These are phyloP conservation scores for Globisporangium nagaii DNA, from an alignment of 352 stramenopile genomes.

Conservation along the genomic window DNA sequence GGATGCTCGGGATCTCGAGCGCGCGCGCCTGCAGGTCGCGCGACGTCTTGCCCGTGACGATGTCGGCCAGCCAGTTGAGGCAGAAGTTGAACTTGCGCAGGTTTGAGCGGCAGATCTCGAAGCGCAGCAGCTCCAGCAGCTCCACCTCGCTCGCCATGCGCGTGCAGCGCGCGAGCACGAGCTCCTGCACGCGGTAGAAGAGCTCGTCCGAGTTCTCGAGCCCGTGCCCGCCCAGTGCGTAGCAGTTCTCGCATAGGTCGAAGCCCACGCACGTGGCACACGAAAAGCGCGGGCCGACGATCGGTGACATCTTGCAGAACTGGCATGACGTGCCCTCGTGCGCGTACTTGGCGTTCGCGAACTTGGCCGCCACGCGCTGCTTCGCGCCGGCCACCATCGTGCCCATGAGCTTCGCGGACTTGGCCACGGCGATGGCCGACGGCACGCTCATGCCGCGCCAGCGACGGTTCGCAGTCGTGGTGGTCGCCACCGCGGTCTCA, in stretches of 20 bases:
- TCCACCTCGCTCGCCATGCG: conserved; percentile 60
- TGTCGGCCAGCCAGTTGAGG: conserved; percentile 79
- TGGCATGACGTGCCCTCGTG: conserved; percentile 77
- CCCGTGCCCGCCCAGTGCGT: conserved; percentile 73
- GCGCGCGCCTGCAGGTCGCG: conserved; percentile 67
- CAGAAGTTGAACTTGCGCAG: conserved; percentile 83
- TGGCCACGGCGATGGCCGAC: conserved; percentile 10
- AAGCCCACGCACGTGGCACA: conserved; percentile 78
- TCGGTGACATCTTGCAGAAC: conserved; percentile 74
- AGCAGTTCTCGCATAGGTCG: conserved; percentile 79
- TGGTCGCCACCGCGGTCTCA: neutral
- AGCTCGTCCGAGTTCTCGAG: conserved; percentile 84
- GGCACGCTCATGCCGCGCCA: conserved; percentile 47
- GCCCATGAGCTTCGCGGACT: conserved; percentile 62
- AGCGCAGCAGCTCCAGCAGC: conserved; percentile 75
- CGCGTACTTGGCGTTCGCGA: conserved; percentile 59
- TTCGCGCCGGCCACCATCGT: conserved; percentile 65
- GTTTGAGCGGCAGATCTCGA: conserved; percentile 84
- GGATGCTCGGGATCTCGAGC: conserved; percentile 74
- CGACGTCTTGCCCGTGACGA: conserved; percentile 73
- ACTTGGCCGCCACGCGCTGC: conserved; percentile 60
- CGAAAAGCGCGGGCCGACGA: conserved; percentile 69
- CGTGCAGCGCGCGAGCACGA: conserved; percentile 60
- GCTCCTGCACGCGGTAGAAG: conserved; percentile 77
- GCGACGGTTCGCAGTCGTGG: conserved; percentile 37